Evolutionary conservation across 2,329 filamentous ascomycete genomes (phyloP).

Genomic region (Aureobasidium sp.): DNA sequence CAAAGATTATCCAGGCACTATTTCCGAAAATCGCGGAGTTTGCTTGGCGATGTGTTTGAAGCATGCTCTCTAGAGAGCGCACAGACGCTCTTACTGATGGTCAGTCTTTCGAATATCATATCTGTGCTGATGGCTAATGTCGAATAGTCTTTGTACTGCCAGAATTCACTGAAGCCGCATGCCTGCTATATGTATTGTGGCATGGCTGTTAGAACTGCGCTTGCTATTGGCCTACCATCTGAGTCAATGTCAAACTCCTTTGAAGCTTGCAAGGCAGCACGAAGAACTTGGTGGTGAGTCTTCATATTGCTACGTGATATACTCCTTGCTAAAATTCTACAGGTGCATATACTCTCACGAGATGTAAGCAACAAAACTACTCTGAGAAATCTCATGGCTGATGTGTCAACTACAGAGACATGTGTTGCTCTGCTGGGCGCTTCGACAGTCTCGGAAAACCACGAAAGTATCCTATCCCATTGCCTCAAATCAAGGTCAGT

Average conservation of each 20-base stretch:
- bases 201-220: conserved; percentile 14
- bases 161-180: conserved; percentile 16
- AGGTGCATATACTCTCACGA: neutral
- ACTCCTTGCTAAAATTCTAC: neutral
- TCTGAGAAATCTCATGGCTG: neutral
- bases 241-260: conserved; percentile 4
- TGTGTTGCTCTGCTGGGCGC: conserved; percentile 24
- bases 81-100: conserved; percentile 22
- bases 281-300: conserved; percentile 13
- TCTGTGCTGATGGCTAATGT: neutral
- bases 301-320: neutral
- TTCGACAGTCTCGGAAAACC: conserved; percentile 24
- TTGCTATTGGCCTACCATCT: conserved; percentile 14
- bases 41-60: conserved; percentile 24
- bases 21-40: conserved; percentile 19
- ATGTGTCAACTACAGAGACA: conserved; percentile 17
- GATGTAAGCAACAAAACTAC: neutral
- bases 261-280: conserved; percentile 1
- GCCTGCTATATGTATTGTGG: conserved; percentile 15
- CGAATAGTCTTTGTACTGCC: conserved; percentile 15
- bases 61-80: conserved; percentile 21
- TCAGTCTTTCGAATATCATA: neutral
- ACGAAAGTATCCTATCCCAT: conserved; percentile 19
- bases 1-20: conserved; percentile 19
- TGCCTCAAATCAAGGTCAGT: conserved; percentile 1